phyloP scores from a whole-genome alignment of 768 basidiomycete species.

The Russula brevipes region DNA sequence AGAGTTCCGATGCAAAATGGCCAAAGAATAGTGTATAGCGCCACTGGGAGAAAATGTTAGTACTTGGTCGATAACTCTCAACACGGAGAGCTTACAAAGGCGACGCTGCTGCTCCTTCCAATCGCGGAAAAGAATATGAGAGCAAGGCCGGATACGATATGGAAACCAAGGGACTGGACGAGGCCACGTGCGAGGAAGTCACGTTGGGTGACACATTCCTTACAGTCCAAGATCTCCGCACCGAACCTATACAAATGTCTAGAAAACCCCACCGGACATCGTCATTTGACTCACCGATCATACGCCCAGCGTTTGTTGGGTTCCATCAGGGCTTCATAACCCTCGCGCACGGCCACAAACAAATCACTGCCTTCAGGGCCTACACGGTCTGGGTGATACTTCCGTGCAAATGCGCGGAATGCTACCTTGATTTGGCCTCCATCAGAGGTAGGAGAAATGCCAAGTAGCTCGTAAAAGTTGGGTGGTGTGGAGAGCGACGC shows the following conservation, averaged over 20 bases:
- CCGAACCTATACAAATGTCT: conserved; percentile 56
- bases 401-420: conserved; percentile 69
- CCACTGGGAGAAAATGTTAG: conserved; percentile 50
- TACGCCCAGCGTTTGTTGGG: conserved; percentile 80
- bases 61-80: background rate
- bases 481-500: conserved; percentile 51
- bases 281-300: conserved; percentile 52
- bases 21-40: conserved; percentile 67
- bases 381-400: conserved; percentile 69
- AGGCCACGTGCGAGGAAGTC: conserved; percentile 70
- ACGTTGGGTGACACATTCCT: conserved; percentile 55
- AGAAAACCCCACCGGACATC: background rate
- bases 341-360: conserved; percentile 68
- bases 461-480: conserved; percentile 79
- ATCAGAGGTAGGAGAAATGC: conserved; percentile 56
- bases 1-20: conserved; percentile 57
- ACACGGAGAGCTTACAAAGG: conserved; percentile 48
- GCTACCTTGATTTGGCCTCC: conserved; percentile 62
- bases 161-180: conserved; percentile 56
- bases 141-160: conserved; percentile 52
- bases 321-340: conserved; percentile 73
- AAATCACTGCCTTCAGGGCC: conserved; percentile 52
- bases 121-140: conserved; percentile 62
- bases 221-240: conserved; percentile 64
- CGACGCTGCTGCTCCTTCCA: conserved; percentile 52